Conservation (phyloP, 371 early-diverging fungal species). For the Mucor circinelloides region DNA sequence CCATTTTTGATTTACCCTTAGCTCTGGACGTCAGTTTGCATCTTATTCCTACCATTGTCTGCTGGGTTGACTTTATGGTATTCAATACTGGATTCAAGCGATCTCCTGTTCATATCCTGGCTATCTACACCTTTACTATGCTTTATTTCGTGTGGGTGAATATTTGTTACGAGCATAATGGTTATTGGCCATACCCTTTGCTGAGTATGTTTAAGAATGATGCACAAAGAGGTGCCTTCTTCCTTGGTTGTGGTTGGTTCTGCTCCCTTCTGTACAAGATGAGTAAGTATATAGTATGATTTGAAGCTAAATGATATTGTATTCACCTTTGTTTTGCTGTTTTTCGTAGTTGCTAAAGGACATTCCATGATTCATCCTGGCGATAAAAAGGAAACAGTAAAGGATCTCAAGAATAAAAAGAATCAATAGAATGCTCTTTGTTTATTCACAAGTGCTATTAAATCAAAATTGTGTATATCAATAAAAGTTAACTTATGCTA, state of each 20-base stretch:
- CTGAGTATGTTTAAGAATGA: conserved; percentile 15
- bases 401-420: not conserved
- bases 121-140: conserved; percentile 18
- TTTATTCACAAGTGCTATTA: not conserved
- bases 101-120: conserved; percentile 15
- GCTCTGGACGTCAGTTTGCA: conserved; percentile 21
- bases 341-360: not conserved
- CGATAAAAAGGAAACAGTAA: not conserved
- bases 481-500: too few relatives aligned
- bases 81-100: conserved; percentile 20
- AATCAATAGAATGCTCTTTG: not conserved
- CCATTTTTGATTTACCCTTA: conserved; percentile 16
- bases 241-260: conserved; percentile 16
- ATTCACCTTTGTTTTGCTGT: not conserved
- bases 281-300: conserved; percentile 13
- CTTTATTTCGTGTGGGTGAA: conserved; percentile 24
- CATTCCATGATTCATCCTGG: not conserved
- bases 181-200: conserved; percentile 25
- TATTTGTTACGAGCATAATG: conserved; percentile 17
- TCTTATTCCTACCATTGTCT: conserved; percentile 17
- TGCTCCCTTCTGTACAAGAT: conserved; percentile 24
- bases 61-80: conserved; percentile 19
- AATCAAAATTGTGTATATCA: not conserved
- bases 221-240: conserved; percentile 19
- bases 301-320: not conserved